A percentile compares a stretch with the other conserved stretches of the same genome.
These are phyloP conservation scores for Syzygium aqueum DNA, from an alignment of 345 rosid species.

Conservation along the genomic window DNA sequence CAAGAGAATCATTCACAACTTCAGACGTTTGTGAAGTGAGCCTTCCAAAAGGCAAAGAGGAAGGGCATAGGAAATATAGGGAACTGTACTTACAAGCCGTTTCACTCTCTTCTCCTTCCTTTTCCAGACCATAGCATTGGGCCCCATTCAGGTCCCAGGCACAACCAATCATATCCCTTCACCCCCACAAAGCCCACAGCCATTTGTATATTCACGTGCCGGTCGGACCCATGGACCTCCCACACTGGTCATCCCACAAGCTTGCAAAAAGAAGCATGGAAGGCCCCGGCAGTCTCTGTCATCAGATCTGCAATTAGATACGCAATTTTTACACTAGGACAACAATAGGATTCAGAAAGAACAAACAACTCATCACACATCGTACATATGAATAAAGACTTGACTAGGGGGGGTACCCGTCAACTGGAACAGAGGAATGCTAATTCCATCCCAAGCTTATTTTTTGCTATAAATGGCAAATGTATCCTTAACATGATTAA, in stretches of 20 bases:
- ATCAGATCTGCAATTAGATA: conserved; percentile 5
- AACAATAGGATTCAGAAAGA: not conserved
- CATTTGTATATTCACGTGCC: conserved; percentile 7
- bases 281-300: conserved; percentile 3
- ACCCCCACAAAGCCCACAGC: conserved; percentile 6
- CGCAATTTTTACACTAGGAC: not conserved
- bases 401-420: not conserved
- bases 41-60: not conserved
- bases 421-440: not conserved
- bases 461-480: conserved; percentile 7
- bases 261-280: not conserved
- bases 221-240: conserved; percentile 3
- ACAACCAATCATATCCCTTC: conserved; percentile 4
- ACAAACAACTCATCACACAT: not conserved
- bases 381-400: not conserved
- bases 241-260: not conserved
- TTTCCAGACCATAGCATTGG: not conserved
- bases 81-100: not conserved
- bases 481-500: not conserved
- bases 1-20: not conserved
- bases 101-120: not conserved
- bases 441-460: not conserved
- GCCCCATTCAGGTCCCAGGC: not conserved
- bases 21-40: not conserved
- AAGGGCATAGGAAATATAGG: not conserved